Percentiles rank a stretch among this genome's conserved stretches.
Conservation (phyloP, 2,329 filamentous ascomycete species). For the Clathrospora elynae region DNA sequence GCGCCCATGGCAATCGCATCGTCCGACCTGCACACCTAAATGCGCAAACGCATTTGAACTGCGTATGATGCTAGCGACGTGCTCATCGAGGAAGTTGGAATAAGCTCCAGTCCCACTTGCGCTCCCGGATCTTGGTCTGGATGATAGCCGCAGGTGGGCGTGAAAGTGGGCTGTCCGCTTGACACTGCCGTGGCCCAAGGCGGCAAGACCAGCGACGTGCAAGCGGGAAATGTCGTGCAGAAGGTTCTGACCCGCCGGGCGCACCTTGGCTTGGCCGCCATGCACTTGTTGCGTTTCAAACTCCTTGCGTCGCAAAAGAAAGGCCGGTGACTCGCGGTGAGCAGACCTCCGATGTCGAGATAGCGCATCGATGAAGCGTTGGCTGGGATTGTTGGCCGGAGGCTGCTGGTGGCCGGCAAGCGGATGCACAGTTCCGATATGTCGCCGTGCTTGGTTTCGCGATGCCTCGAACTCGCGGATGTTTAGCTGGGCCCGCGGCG, state of each 20-base stretch:
- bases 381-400: conserved; percentile 5
- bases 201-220: conserved; percentile 33
- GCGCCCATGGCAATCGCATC: background rate
- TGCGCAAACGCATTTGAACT: conserved; percentile 3
- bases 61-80: background rate
- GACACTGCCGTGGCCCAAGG: conserved; percentile 23
- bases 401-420: conserved; percentile 5
- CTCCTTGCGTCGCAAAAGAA: conserved; percentile 15
- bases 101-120: conserved; percentile 43
- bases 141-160: conserved; percentile 28
- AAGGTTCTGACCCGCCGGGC: conserved; percentile 2
- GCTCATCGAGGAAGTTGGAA: conserved; percentile 29
- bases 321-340: conserved; percentile 10
- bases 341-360: conserved; percentile 12
- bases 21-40: conserved; percentile 1
- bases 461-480: conserved; percentile 5
- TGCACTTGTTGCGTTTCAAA: conserved; percentile 21
- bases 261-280: conserved; percentile 16
- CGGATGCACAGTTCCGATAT: conserved; percentile 11
- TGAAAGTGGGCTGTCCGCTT: conserved; percentile 31
- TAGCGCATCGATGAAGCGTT: conserved; percentile 2
- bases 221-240: conserved; percentile 16
- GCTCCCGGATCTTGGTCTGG: conserved; percentile 31
- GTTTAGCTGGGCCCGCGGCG: background rate
- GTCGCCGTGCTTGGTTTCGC: conserved; percentile 6